phyloP scores from a whole-genome alignment of 2,329 filamentous ascomycete species.

The Macrophomina tecta region DNA sequence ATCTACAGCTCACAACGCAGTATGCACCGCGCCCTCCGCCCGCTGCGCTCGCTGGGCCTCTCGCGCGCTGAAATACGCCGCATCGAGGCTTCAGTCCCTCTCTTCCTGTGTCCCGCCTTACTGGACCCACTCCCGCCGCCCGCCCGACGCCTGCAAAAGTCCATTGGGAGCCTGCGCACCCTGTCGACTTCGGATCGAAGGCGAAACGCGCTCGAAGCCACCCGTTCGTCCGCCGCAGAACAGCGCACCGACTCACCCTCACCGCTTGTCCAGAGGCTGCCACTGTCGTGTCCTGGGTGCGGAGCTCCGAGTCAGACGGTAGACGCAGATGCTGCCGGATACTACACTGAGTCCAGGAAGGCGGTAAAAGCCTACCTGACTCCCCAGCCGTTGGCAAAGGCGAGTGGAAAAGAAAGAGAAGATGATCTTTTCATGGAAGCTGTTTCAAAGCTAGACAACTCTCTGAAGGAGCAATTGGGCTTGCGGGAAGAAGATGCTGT shows the following conservation, averaged over 20 bases:
- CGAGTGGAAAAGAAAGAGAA: conserved; percentile 33
- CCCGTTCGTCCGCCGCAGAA: conserved; percentile 20
- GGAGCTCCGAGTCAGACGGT: conserved; percentile 65
- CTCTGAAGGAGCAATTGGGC: conserved; percentile 14
- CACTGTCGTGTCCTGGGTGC: conserved; percentile 66
- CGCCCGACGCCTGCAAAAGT: conserved; percentile 7
- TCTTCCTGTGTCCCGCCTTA: conserved; percentile 44
- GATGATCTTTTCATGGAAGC: conserved; percentile 46
- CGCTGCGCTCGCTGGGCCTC: conserved; percentile 7
- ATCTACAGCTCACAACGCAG: not conserved
- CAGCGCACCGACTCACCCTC: not conserved
- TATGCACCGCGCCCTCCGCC: conserved; percentile 18
- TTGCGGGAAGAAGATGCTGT: not conserved
- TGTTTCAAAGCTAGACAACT: conserved; percentile 39
- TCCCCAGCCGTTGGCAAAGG: conserved; percentile 12
- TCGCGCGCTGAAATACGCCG: conserved; percentile 16
- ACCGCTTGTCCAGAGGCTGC: conserved; percentile 42
- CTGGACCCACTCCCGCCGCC: conserved; percentile 29
- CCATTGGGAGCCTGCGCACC: not conserved
- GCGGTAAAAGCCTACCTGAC: conserved; percentile 51
- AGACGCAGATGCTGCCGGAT: conserved; percentile 62
- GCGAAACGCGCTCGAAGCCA: conserved; percentile 4
- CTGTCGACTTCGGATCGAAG: conserved; percentile 11
- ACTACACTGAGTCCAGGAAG: conserved; percentile 59
- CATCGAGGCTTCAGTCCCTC: conserved; percentile 36